These are phyloP conservation scores for Mucor saturninus DNA, from an alignment of 371 early-diverging fungal genomes.

Conservation along the genomic window DNA sequence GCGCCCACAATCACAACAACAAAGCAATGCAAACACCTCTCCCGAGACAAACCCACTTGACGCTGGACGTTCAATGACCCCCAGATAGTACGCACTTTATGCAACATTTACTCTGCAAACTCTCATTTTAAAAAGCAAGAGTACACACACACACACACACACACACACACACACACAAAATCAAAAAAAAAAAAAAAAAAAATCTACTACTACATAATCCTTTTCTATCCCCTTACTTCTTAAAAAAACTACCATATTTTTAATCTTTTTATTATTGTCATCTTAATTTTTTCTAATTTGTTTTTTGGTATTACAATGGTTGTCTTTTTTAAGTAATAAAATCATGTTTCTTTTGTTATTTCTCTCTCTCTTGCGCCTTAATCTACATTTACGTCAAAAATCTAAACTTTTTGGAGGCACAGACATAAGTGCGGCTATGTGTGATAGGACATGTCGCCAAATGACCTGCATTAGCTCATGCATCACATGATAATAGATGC, in stretches of 20 bases:
- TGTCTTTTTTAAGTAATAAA: too few species aligned
- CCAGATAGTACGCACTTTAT: constrained; percentile 26
- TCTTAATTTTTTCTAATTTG: too few species aligned
- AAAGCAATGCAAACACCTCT: background rate
- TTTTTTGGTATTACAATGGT: too few species aligned
- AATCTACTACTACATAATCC: background rate
- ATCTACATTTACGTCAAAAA: too few species aligned
- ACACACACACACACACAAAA: background rate
- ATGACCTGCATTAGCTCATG: too few species aligned
- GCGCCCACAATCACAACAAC: constrained; percentile 11
- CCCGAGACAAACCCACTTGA: constrained; percentile 27
- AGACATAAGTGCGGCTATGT: too few species aligned
- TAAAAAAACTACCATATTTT: background rate
- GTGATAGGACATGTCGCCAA: too few species aligned
- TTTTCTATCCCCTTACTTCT: background rate
- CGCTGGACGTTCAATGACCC: constrained; percentile 30
- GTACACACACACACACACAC: background rate
- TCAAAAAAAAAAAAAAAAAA: background rate
- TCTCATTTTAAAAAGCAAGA: constrained; percentile 11
- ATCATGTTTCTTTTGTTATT: background rate
- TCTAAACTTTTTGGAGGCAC: too few species aligned
- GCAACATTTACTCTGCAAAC: constrained; percentile 20
- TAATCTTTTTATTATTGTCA: background rate
- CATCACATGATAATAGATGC: too few species aligned
- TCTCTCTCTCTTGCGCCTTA: background rate